phyloP scores from a whole-genome alignment of 1,284 basidiomycete species.

The Cystobasidium slooffiae region DNA sequence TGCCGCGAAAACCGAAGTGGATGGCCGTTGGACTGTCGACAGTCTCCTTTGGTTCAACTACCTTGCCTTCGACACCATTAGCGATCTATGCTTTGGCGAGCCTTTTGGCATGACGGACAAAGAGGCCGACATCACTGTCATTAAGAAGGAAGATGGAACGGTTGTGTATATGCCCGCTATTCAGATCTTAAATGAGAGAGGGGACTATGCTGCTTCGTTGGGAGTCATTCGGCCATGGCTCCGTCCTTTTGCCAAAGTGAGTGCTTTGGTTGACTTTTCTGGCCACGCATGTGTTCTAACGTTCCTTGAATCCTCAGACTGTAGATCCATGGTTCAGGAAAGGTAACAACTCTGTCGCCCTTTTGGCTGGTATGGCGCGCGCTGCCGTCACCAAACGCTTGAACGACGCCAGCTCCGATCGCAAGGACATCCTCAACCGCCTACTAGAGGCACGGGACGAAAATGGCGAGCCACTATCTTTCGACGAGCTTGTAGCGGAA shows the following conservation, averaged over 20 bases:
- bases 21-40: constrained; percentile 37
- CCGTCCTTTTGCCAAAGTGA: constrained; percentile 66
- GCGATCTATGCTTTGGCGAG: constrained; percentile 70
- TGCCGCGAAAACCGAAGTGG: constrained; percentile 54
- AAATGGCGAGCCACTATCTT: constrained; percentile 75
- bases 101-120: constrained; percentile 84
- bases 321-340: constrained; percentile 72
- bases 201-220: constrained; percentile 82
- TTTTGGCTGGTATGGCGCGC: constrained; percentile 77
- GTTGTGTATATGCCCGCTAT: constrained; percentile 74
- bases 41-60: constrained; percentile 66
- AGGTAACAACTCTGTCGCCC: constrained; percentile 70
- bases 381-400: constrained; percentile 77
- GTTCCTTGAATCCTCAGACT: constrained; percentile 29
- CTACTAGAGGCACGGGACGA: constrained; percentile 76
- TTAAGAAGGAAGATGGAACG: constrained; percentile 49
- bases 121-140: constrained; percentile 49
- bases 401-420: constrained; percentile 63
- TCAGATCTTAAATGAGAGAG: constrained; percentile 83
- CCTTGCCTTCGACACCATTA: constrained; percentile 85
- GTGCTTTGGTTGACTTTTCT: constrained; percentile 50
- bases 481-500: constrained; percentile 81
- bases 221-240: constrained; percentile 75
- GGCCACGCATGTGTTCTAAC: constrained; percentile 51
- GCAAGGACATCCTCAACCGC: constrained; percentile 77